Evolutionary conservation across 208 protist genomes (phyloP), one percentile per base, ranked within the genome.

Genomic region (Ichthyophonus hoferi): DNA sequence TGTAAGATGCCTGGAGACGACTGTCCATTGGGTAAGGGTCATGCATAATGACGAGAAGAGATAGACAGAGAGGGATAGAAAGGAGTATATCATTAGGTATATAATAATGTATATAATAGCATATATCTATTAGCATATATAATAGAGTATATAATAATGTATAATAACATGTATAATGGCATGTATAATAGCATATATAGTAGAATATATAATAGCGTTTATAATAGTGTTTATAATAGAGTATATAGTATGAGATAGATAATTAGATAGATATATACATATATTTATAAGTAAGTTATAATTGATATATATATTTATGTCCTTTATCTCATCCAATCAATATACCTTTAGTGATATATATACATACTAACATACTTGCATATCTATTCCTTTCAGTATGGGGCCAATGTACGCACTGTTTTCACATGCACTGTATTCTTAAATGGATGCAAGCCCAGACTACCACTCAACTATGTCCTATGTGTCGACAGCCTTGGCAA

Each of bases 341-440:
- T 76, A 31, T 76, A 76, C 31, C 50, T 76, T 76, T 0, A 33
- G 31, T 76, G 14, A 82, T 37, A 0, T 37, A 82, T 37, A 38
- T 37, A 82, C 78, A 0, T 37, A 38, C 78, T 34, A 17, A 0
- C 35, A 82, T 37, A 82, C 78, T 39, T 12, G n/a, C 35, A 82
- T 37, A 82, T 76, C 0, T 2, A 77, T 35, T 35, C 93, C 50
- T n/a, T 24, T n/a, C 50, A 81, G 94, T 95, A 3, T 94, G 90
- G 91, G 94, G 94, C 33, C 38, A 90, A 40, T 95, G 94, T 81
- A 93, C 86, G 24, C 94, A 95, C 87, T 90, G 89, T 34, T 95
- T 95, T 84, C 94, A 95, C 86, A 93, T 95, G 91, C 94, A 95
- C 82, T 95, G 94, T 90, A 95, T 95, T 67, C 38, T 95, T 17